Conservation (phyloP, 2,329 filamentous ascomycete species). For the Hymenoscyphus occultus region DNA sequence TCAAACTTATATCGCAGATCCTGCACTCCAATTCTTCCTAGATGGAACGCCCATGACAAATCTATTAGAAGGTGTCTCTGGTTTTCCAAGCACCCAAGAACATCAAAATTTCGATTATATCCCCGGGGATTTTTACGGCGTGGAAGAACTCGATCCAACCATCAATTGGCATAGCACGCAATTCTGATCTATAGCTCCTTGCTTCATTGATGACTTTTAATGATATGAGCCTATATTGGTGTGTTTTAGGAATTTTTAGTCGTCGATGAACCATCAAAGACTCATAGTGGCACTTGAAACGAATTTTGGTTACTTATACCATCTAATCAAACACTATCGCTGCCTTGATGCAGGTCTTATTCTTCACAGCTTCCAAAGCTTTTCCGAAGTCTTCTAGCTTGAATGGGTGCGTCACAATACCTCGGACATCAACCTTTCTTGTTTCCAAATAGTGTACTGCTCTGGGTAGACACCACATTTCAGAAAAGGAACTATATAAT, state of each 20-base stretch:
- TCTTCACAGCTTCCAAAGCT: conserved; percentile 20
- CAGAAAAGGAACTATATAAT: conserved; percentile 20
- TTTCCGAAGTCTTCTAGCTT: conserved; percentile 20
- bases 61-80: conserved; percentile 19
- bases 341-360: conserved; percentile 23
- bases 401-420: conserved; percentile 22
- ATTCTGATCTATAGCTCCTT: conserved; percentile 3
- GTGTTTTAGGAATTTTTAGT: not conserved
- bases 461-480: conserved; percentile 24
- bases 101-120: conserved; percentile 23
- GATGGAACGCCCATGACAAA: conserved; percentile 16
- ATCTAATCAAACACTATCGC: conserved; percentile 21
- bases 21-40: conserved; percentile 19
- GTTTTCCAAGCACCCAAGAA: conserved; percentile 23
- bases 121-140: conserved; percentile 19
- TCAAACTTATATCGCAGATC: conserved; percentile 16
- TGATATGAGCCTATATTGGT: not conserved
- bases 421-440: conserved; percentile 20
- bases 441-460: conserved; percentile 23
- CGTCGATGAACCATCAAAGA: not conserved
- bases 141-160: conserved; percentile 19
- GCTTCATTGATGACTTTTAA: not conserved
- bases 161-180: conserved; percentile 17
- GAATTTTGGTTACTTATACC: not conserved
- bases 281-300: not conserved